Conservation (phyloP, 192 early-diverging fungal species). For the Funneliformis geosporum region DNA sequence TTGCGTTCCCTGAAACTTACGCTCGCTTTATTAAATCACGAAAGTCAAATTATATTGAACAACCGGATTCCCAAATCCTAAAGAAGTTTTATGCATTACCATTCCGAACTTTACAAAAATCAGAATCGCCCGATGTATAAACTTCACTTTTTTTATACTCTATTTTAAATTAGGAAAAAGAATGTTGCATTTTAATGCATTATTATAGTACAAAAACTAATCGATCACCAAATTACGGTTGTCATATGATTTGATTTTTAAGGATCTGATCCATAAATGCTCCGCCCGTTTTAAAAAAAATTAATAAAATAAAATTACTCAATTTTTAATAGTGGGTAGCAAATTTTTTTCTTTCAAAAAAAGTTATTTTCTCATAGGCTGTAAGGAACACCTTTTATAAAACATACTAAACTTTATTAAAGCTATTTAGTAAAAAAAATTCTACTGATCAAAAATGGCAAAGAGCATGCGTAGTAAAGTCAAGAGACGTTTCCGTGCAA, state of each 20-base stretch:
- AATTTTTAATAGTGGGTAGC: too few species aligned
- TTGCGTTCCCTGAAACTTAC: background rate
- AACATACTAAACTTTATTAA: too few species aligned
- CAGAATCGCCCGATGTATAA: background rate
- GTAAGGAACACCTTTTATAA: too few species aligned
- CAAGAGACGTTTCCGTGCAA: conserved; percentile 54
- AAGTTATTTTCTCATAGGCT: too few species aligned
- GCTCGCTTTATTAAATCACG: background rate
- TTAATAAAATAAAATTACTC: too few species aligned
- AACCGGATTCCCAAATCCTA: background rate
- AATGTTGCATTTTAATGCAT: too few species aligned
- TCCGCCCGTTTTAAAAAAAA: too few species aligned
- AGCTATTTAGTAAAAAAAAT: background rate
- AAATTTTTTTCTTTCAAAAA: too few species aligned
- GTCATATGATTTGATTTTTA: too few species aligned
- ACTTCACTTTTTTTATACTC: background rate
- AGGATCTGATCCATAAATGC: too few species aligned
- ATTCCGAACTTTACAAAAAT: background rate
- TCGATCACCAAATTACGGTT: too few species aligned
- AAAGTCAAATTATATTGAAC: background rate
- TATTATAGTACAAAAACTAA: too few species aligned
- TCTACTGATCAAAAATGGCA: conserved; percentile 41
- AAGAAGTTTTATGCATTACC: background rate
- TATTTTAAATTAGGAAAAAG: background rate
- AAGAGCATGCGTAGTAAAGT: conserved; percentile 52